A percentile compares a stretch with the other conserved stretches of the same genome.
Conservation (phyloP, 306 rosid genomes). For the Casuarina cunninghamiana region DNA sequence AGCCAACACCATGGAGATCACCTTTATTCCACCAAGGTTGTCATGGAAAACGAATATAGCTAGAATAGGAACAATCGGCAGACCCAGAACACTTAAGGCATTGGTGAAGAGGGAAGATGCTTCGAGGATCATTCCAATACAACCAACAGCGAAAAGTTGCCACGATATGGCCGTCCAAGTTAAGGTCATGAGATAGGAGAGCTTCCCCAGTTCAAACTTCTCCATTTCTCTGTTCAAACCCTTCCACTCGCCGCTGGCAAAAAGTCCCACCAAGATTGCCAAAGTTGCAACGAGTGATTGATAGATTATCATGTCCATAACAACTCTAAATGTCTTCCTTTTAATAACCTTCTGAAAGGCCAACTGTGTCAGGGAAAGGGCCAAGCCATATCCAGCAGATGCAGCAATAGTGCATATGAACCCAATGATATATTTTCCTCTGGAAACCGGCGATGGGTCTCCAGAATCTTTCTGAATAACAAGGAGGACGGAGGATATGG, state of each 20-base stretch:
- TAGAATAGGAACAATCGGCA: slow-evolving; percentile 49
- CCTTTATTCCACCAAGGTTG: slow-evolving; percentile 44
- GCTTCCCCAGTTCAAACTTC: slow-evolving; percentile 33
- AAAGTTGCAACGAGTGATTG: slow-evolving; percentile 36
- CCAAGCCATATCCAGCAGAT: slow-evolving; percentile 44
- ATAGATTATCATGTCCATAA: slow-evolving; percentile 42
- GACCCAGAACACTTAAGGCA: slow-evolving; percentile 39
- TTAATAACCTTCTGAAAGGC: slow-evolving; percentile 36
- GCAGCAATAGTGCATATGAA: slow-evolving; percentile 48
- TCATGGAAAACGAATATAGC: slow-evolving; percentile 47
- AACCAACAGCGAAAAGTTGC: slow-evolving; percentile 35
- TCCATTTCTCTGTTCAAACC: slow-evolving; percentile 35
- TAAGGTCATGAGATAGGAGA: slow-evolving; percentile 33
- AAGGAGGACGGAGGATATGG: slow-evolving; percentile 41
- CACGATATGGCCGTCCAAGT: slow-evolving; percentile 39
- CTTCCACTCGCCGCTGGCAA: slow-evolving; percentile 46
- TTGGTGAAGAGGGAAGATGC: slow-evolving; percentile 58
- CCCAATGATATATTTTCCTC: slow-evolving; percentile 27
- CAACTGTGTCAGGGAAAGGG: slow-evolving; percentile 41
- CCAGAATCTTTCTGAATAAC: slow-evolving; percentile 28
- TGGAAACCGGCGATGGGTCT: neutral
- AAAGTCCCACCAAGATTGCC: slow-evolving; percentile 39
- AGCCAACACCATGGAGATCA: slow-evolving; percentile 39
- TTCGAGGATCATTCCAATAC: slow-evolving; percentile 43
- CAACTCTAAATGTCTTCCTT: slow-evolving; percentile 25